phyloP scores from a whole-genome alignment of 1,284 basidiomycete species.

The Microbotryum scabiosae region DNA sequence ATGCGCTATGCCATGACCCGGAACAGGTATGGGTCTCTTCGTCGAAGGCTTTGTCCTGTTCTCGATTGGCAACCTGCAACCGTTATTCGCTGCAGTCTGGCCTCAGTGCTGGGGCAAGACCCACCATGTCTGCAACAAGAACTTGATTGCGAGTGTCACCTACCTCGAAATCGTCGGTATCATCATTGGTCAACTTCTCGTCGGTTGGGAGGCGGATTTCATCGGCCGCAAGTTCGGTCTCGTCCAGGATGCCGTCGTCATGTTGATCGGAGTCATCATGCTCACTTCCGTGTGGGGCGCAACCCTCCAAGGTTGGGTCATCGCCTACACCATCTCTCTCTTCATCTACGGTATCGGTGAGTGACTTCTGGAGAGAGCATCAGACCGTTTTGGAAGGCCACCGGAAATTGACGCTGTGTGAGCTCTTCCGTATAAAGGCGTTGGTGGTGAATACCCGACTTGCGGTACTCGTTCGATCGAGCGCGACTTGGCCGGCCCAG shows the following conservation, averaged over 20 bases:
- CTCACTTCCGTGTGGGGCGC: conserved; percentile 50
- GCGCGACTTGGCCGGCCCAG: conserved; percentile 40
- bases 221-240: conserved; percentile 43
- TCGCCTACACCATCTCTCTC: conserved; percentile 46
- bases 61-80: conserved; percentile 48
- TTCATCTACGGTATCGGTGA: conserved; percentile 46
- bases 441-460: conserved; percentile 51
- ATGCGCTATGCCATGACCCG: too few relatives aligned
- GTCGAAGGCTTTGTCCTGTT: conserved; percentile 48
- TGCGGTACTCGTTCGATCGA: conserved; percentile 47
- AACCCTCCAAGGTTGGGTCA: conserved; percentile 48
- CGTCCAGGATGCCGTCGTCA: conserved; percentile 41
- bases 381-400: background rate
- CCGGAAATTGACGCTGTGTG: too few relatives aligned
- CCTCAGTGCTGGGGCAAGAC: conserved; percentile 45
- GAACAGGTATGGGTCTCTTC: conserved; percentile 42
- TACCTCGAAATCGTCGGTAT: conserved; percentile 48
- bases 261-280: conserved; percentile 47
- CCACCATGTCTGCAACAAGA: conserved; percentile 42
- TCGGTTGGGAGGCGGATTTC: conserved; percentile 51
- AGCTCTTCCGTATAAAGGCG: conserved; percentile 30
- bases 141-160: conserved; percentile 30
- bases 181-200: conserved; percentile 49
- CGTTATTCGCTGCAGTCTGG: conserved; percentile 47
- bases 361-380: conserved; percentile 10